Evolutionary conservation across 2,329 filamentous ascomycete species (phyloP).

Genomic region (Davidsoniella eucalypti): DNA sequence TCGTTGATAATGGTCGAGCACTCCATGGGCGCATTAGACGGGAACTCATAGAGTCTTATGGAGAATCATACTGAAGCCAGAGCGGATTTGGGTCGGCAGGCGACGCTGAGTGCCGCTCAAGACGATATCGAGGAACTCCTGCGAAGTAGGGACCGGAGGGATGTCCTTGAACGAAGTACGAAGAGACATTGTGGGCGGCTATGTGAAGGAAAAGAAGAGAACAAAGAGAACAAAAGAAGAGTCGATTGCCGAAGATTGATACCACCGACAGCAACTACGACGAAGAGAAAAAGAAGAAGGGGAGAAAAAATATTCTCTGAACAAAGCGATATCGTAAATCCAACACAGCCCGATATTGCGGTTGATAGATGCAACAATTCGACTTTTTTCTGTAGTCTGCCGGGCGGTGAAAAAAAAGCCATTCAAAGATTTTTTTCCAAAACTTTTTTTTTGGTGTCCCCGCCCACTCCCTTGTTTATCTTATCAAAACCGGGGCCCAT

Average conservation of each 20-base stretch:
- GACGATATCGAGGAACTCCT: conserved; percentile 97
- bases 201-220: conserved; percentile 1
- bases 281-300: not conserved
- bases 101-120: conserved; percentile 84
- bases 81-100: conserved; percentile 85
- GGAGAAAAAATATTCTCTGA: not conserved
- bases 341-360: not conserved
- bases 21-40: too few species aligned
- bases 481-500: conserved; percentile 14
- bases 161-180: conserved; percentile 57
- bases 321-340: conserved; percentile 2
- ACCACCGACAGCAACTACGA: not conserved
- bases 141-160: conserved; percentile 72
- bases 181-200: conserved; percentile 11
- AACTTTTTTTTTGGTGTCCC: conserved; percentile 15
- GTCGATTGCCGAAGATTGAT: not conserved
- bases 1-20: too few species aligned
- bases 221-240: not conserved
- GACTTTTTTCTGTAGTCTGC: not conserved
- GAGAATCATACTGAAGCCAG: conserved; percentile 60
- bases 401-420: conserved; percentile 2
- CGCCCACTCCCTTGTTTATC: conserved; percentile 14
- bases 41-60: not conserved
- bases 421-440: conserved; percentile 7
- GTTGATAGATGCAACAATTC: too few species aligned